phyloP scores from a whole-genome alignment of 352 stramenopile genomes.

The Thalassiosira ordinaria region DNA sequence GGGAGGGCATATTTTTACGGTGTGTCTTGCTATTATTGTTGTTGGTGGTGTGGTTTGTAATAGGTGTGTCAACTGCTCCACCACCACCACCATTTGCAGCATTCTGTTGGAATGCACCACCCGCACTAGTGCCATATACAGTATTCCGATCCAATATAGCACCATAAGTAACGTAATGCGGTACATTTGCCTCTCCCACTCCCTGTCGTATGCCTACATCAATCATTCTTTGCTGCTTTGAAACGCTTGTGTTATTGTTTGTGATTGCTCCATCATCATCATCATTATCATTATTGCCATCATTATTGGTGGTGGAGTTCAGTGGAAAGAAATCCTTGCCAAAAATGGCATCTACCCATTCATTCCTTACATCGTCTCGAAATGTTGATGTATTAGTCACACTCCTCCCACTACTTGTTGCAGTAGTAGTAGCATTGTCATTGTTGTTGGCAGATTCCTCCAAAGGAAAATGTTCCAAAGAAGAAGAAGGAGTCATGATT shows the following conservation, averaged over 20 bases:
- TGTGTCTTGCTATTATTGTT: background rate
- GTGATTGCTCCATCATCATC: too few relatives aligned
- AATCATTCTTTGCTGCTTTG: background rate
- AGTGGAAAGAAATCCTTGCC: conserved; percentile 63
- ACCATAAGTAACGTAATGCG: conserved; percentile 59
- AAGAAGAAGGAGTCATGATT: background rate
- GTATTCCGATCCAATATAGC: conserved; percentile 35
- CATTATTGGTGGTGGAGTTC: too few relatives aligned
- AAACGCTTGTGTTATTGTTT: too few relatives aligned
- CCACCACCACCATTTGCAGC: background rate
- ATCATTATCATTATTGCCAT: too few relatives aligned
- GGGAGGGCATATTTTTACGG: background rate
- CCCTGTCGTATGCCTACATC: conserved; percentile 44
- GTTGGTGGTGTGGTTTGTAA: background rate
- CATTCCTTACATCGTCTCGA: conserved; percentile 55
- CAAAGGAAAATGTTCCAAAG: background rate
- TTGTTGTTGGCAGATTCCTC: background rate
- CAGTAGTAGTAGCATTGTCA: too few relatives aligned
- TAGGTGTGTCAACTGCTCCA: background rate
- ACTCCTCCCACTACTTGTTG: too few relatives aligned
- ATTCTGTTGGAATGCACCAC: too few relatives aligned
- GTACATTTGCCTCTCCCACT: conserved; percentile 49
- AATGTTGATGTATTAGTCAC: too few relatives aligned
- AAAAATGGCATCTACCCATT: conserved; percentile 82
- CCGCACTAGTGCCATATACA: too few relatives aligned